A percentile compares a stretch with the other conserved stretches of the same genome.
Conservation (phyloP, 768 basidiomycete species). For the Podaxis sp. region DNA sequence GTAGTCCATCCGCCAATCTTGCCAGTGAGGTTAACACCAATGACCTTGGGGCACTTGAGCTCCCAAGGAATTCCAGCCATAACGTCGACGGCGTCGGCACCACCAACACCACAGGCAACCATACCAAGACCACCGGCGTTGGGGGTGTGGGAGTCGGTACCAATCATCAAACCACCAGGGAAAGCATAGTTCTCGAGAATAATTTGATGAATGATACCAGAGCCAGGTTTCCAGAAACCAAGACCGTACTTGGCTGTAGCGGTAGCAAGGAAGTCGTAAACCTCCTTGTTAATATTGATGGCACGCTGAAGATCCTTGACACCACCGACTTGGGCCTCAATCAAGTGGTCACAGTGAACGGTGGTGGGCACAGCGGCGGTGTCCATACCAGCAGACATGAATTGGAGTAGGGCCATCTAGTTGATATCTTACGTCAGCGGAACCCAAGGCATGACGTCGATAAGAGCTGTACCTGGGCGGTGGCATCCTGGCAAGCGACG, state of each 20-base stretch:
- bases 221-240: conserved; percentile 99
- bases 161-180: conserved; percentile 99
- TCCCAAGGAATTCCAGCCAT: conserved; percentile 99
- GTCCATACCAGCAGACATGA: conserved; percentile 99
- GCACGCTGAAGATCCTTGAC: conserved; percentile 92
- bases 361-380: conserved; percentile 97
- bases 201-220: conserved; percentile 99
- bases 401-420: conserved; percentile 99
- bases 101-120: conserved; percentile 99
- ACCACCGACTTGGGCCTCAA: conserved; percentile 95
- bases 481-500: conserved; percentile 90
- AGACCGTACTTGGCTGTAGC: conserved; percentile 98
- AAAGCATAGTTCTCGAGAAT: conserved; percentile 99
- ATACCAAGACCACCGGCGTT: conserved; percentile 99
- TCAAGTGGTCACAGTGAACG: conserved; percentile 99
- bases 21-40: conserved; percentile 95
- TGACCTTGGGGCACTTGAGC: conserved; percentile 98
- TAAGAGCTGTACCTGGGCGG: conserved; percentile 60
- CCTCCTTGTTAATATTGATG: conserved; percentile 93
- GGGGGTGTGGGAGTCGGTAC: conserved; percentile 98
- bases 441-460: conserved; percentile 19
- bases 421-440: conserved; percentile 28
- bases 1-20: conserved; percentile 97
- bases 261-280: conserved; percentile 98
- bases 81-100: conserved; percentile 98